Evolutionary conservation across 257 asterid species (phyloP).

Genomic region (Solanum tarijense): DNA sequence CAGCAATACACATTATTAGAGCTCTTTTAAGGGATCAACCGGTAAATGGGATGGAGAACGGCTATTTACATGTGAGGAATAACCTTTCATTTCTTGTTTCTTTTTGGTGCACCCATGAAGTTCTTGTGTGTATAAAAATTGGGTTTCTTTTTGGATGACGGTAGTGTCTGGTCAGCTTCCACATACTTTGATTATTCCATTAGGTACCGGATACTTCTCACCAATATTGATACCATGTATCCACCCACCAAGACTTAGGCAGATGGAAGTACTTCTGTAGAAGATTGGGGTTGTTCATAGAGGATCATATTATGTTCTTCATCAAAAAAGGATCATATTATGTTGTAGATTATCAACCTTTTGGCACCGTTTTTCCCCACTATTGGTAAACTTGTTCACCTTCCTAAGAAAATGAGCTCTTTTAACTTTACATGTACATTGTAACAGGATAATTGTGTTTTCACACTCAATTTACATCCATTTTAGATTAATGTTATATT

Average conservation of each 20-base stretch:
- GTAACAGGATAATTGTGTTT: not conserved
- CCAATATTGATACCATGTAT: not conserved
- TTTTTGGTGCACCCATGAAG: not conserved
- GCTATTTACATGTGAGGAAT: not conserved
- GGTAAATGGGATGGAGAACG: not conserved
- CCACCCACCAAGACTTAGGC: not conserved
- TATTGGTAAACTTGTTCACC: not conserved
- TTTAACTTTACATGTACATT: not conserved
- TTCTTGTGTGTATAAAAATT: not conserved
- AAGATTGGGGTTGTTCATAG: not conserved
- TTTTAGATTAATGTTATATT: not conserved
- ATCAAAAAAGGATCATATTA: not conserved
- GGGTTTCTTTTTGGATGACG: not conserved
- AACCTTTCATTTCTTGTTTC: not conserved
- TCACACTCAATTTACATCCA: not conserved
- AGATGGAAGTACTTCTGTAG: not conserved
- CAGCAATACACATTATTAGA: not conserved
- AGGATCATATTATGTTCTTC: not conserved
- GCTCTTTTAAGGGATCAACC: not conserved
- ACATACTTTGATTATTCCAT: not conserved
- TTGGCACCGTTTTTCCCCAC: not conserved
- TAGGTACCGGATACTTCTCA: not conserved
- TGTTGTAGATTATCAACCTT: not conserved
- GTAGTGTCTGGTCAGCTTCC: not conserved
- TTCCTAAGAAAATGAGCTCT: not conserved